phyloP scores from a whole-genome alignment of 106 monocot species.

The Narthecium ossifragum region DNA sequence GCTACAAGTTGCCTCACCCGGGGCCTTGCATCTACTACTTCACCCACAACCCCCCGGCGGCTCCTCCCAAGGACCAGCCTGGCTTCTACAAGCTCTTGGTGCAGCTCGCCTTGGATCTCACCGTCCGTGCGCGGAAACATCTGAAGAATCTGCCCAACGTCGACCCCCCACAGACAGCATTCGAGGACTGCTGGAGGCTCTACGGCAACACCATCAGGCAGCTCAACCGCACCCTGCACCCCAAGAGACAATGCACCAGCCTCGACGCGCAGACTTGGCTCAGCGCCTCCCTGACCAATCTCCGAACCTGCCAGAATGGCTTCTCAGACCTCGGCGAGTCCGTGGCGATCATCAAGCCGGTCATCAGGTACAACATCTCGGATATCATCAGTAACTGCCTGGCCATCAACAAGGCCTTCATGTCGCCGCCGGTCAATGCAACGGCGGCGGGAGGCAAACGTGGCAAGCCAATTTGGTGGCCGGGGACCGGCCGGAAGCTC shows the following conservation, averaged over 20 bases:
- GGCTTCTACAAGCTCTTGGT: slow-evolving; percentile 27
- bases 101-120: slow-evolving; percentile 4
- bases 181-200: slow-evolving; percentile 48
- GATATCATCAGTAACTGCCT: slow-evolving; percentile 76
- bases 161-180: slow-evolving; percentile 8
- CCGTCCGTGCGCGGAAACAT: slow-evolving; percentile 13
- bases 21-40: slow-evolving; percentile 28
- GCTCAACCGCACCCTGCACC: slow-evolving; percentile 58
- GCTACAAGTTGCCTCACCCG: slow-evolving; percentile 23
- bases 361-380: slow-evolving; percentile 45
- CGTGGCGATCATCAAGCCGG: slow-evolving; percentile 16
- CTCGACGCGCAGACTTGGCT: slow-evolving; percentile 69
- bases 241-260: slow-evolving; percentile 5
- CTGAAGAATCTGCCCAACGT: slow-evolving; percentile 3
- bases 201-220: slow-evolving; percentile 58
- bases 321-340: slow-evolving; percentile 40
- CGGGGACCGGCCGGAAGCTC: slow-evolving; percentile 1
- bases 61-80: background rate
- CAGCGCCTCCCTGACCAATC: slow-evolving; percentile 67
- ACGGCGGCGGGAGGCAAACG: background rate
- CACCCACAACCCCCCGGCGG: background rate
- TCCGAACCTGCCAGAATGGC: slow-evolving; percentile 46
- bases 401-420: slow-evolving; percentile 36
- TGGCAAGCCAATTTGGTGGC: background rate
- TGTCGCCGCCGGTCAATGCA: background rate